Base-by-base conservation (phyloP, 1,139 yeast genomes). In the Suhomyces bribrorum region DNA sequence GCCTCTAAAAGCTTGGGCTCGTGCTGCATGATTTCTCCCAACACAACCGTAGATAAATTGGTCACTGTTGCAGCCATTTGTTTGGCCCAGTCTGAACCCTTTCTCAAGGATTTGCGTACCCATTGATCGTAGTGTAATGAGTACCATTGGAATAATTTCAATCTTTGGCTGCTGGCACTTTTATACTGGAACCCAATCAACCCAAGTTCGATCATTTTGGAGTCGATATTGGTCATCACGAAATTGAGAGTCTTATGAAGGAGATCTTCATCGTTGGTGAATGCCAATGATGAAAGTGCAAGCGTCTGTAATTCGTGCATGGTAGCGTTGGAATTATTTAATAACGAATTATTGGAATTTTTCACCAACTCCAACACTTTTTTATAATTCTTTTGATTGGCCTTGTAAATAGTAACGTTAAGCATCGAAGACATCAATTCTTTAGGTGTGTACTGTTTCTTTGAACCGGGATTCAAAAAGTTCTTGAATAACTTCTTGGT, bases 141-240 rank as follows among this genome's bases (percentile, higher is more conserved):
- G 54, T 72, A 81, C 86, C 86, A 81, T 9, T 67, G 59, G 77
- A 81, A 81, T 5, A 81, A 52, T 36, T 46, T 46, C 18, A 56
- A 37, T 36, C 48, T 60, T 9, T 44, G 43, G 5, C 45, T 40
- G 13, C 36, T 43, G 8, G 45, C 40, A 14, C 46, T 36, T 38
- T 60, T 56, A 47, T 53, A 64, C 36, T 59, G 59, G 46, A 77
- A 64, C 3, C 87, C 87, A 30, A 79, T 53, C 12, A 82, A 57
- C 0, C 77, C 79, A 37, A 75, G 54, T 50, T 80, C 87, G 30
- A 80, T 72, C 52, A 76, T 59, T 31, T 66, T 67, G 4, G 76
- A 65, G 45, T 78, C 83, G 38, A 79, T 72, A 50, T 81, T 81
- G 32, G 75, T 73, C 45, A 62, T 57, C 11, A 81, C 74, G 49